Conservation (phyloP, 257 asterid genomes). For the Solanum commersonii region DNA sequence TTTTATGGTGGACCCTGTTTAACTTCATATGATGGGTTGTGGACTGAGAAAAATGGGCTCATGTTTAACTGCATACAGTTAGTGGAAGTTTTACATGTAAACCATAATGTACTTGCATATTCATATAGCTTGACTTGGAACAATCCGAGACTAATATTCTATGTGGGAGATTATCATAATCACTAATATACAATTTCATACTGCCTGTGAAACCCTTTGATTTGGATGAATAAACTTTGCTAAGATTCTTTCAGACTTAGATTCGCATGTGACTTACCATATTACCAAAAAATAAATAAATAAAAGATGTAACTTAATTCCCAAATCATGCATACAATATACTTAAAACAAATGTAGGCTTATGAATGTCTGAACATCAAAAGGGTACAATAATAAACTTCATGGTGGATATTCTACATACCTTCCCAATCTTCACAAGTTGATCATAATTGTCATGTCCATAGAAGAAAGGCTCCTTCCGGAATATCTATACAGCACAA, state of each 20-base stretch:
- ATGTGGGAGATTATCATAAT: neutral
- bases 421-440: constrained; percentile 11
- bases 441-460: constrained; percentile 13
- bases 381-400: neutral
- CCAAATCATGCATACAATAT: neutral
- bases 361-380: neutral
- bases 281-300: neutral
- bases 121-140: neutral
- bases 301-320: neutral
- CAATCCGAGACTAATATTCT: neutral
- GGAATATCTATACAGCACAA: constrained; percentile 7
- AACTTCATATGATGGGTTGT: neutral
- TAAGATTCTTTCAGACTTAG: neutral
- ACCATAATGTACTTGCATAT: neutral
- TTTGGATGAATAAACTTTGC: neutral
- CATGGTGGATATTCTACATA: neutral
- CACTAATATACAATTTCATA: neutral
- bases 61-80: neutral
- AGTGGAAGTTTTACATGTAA: neutral
- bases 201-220: neutral
- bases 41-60: neutral
- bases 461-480: constrained; percentile 12
- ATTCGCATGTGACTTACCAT: neutral
- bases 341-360: neutral
- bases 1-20: neutral